Evolutionary conservation across 306 rosid genomes (phyloP), one percentile per base, ranked within the genome.

Genomic region (Castanea crenata): DNA sequence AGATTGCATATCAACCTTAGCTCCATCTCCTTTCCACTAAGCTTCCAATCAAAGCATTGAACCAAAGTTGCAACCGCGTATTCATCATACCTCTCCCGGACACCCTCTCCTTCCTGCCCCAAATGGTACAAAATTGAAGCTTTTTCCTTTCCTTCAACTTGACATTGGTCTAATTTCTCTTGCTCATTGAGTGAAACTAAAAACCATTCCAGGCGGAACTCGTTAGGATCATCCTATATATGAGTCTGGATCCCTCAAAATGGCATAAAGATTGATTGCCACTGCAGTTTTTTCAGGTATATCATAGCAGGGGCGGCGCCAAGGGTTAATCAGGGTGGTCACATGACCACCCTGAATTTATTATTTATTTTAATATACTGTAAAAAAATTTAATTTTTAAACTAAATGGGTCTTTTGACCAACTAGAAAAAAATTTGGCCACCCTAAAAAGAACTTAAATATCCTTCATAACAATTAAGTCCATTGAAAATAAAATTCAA

Each of bases 41-140:
- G 72, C 68, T 84, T 79, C 89, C 88, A 90, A 80, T 90, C 90
- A 81, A 90, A 90, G 78, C 89, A 90, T 55, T 90, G 90, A 74
- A 90, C 86, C 89, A 88, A 54, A 19, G 84, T 69, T 46, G 86
- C 90, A 64, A 90, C 32, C 27, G 81, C 61, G 75, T 76, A 64
- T 74, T 78, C 41, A 88, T 78, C 61, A 87, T 25, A 57, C 25
- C 31, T 85, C 92, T 10, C 92, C 90, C 0, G 85, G 91, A 44
- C 90, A 88, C 1, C 85, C 83, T 49, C 88, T 88, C 76, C 89
- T 80, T 32, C 94, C 90, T 0, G 72, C 86, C 6, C 91, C 91
- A 49, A 90, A 90, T 1, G 90, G 85, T 44, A 86, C 79, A 74
- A 80, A 86, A 6, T 81, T 78, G 35, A 86, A 87, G 57, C 21